Evolutionary conservation across 768 basidiomycete genomes (phyloP).

Genomic region (Leccinum aurantiacum): DNA sequence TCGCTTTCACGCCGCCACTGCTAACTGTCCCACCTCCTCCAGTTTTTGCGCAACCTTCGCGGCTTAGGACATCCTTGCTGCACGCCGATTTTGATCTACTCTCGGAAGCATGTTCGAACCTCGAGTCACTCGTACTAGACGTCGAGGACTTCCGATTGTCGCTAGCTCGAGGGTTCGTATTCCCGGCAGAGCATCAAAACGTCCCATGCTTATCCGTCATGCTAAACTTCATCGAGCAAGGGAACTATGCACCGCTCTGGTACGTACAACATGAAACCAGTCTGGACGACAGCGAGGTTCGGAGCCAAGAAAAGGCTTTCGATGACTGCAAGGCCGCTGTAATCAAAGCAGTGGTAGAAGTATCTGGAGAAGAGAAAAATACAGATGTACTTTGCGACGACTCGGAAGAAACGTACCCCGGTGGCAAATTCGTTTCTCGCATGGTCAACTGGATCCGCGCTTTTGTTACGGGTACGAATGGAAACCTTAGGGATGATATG

Average conservation of each 20-base stretch:
- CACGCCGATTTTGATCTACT: conserved; percentile 70
- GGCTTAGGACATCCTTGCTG: conserved; percentile 47
- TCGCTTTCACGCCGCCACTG: conserved; percentile 14
- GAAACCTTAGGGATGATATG: conserved; percentile 63
- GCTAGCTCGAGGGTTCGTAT: conserved; percentile 63
- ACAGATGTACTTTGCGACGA: conserved; percentile 77
- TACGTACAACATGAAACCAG: conserved; percentile 36
- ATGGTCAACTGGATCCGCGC: conserved; percentile 76
- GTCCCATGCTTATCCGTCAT: conserved; percentile 61
- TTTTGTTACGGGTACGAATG: conserved; percentile 43
- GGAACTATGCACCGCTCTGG: conserved; percentile 70
- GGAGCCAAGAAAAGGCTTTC: conserved; percentile 70
- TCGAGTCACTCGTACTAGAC: conserved; percentile 78
- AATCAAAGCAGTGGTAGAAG: conserved; percentile 83
- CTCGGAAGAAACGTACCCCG: conserved; percentile 51
- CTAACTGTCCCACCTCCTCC: conserved; percentile 7
- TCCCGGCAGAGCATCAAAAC: conserved; percentile 55
- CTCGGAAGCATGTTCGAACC: conserved; percentile 69
- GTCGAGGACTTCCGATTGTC: conserved; percentile 73
- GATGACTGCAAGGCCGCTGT: conserved; percentile 83
- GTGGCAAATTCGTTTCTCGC: conserved; percentile 68
- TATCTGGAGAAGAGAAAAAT: conserved; percentile 79
- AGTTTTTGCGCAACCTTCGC: conserved; percentile 38
- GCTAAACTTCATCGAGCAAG: conserved; percentile 73
- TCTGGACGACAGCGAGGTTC: conserved; percentile 43